Percentiles rank a stretch among this genome's conserved stretches.
phyloP scores from a whole-genome alignment of 1,284 basidiomycete species.

The Apiotrichum sp. region DNA sequence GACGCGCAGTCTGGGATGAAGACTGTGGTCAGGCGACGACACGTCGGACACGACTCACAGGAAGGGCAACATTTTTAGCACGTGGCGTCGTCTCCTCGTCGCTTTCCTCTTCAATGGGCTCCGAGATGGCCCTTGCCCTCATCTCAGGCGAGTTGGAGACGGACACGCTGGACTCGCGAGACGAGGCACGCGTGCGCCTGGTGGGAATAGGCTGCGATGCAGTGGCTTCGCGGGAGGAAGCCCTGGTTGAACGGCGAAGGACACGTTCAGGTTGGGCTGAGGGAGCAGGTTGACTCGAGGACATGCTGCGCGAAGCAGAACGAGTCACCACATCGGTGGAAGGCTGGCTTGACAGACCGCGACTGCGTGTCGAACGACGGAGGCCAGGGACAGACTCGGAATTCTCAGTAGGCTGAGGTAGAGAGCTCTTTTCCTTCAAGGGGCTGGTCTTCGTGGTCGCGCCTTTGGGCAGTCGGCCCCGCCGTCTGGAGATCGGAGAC shows the following conservation, averaged over 20 bases:
- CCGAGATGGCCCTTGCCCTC: neutral
- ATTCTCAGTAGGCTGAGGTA: too few relatives aligned
- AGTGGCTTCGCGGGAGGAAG: constrained; percentile 3
- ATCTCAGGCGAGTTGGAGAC: neutral
- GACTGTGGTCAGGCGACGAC: neutral
- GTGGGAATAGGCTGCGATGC: constrained; percentile 3
- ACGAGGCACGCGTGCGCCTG: constrained; percentile 2
- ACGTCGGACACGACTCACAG: neutral
- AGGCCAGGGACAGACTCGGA: too few relatives aligned
- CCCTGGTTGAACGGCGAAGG: neutral
- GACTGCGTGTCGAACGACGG: too few relatives aligned
- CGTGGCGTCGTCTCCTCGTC: constrained; percentile 1
- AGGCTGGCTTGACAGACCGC: neutral
- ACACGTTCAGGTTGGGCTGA: neutral
- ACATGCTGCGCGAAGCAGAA: neutral
- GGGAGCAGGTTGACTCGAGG: neutral
- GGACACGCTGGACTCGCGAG: neutral
- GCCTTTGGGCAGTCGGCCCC: too few relatives aligned
- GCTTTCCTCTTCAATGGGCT: constrained; percentile 5
- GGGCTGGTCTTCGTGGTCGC: too few relatives aligned
- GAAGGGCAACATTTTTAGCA: neutral
- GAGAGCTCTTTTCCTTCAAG: too few relatives aligned
- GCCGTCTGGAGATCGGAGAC: too few relatives aligned
- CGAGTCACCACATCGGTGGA: too few relatives aligned
- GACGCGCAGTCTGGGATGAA: neutral